phyloP scores from a whole-genome alignment of 2,329 filamentous ascomycete genomes.

The Cercospora berteroae region DNA sequence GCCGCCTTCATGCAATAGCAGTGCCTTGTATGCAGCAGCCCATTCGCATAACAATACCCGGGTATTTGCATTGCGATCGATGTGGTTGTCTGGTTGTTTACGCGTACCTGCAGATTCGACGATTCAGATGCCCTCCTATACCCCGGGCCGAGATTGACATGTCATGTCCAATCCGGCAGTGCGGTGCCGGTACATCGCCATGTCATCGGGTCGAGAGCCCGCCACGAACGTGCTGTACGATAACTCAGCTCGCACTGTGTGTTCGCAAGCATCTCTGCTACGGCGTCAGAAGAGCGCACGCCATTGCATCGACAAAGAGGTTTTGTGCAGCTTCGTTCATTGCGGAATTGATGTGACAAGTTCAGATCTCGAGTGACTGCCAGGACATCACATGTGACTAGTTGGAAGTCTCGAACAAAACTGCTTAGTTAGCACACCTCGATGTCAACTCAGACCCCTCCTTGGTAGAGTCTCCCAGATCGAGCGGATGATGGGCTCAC shows the following conservation, averaged over 20 bases:
- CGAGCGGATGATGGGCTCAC: background rate
- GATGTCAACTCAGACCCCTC: background rate
- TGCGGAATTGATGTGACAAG: background rate
- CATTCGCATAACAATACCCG: background rate
- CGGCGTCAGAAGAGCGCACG: background rate
- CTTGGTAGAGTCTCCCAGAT: background rate
- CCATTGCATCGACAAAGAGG: background rate
- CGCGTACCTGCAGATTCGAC: conserved; percentile 3
- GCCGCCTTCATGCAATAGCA: conserved; percentile 1
- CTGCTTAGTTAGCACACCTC: background rate
- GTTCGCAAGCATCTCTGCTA: background rate
- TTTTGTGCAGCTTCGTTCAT: background rate
- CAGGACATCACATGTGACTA: background rate
- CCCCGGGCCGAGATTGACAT: background rate
- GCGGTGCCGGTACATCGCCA: background rate
- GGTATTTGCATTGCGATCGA: background rate
- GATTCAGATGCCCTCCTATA: background rate
- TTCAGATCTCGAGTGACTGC: background rate
- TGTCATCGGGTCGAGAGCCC: background rate
- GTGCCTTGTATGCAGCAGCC: background rate
- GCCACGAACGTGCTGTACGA: background rate
- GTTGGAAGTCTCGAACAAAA: background rate
- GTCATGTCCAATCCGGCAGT: background rate
- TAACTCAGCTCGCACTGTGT: background rate
- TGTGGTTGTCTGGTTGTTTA: conserved; percentile 6